A percentile compares a stretch with the other conserved stretches of the same genome.
Conservation (phyloP, 371 early-diverging fungal species). For the Nosema muscidifuracis region DNA sequence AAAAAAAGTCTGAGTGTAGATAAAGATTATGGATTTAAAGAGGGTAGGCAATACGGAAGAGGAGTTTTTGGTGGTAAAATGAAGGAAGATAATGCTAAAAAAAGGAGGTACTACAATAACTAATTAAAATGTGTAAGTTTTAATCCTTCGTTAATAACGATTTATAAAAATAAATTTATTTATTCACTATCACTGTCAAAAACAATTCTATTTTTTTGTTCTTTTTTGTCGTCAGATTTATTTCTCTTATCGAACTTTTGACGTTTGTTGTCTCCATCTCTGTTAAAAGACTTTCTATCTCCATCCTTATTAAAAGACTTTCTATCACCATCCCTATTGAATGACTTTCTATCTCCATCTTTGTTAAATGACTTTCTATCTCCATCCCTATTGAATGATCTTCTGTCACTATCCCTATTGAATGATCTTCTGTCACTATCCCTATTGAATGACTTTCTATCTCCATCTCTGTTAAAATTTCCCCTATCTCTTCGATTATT, state of each 20-base stretch:
- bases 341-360: background rate
- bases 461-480: background rate
- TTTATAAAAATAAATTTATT: background rate
- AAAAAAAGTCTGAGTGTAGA: constrained; percentile 53
- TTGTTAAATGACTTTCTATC: background rate
- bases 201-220: constrained; percentile 12
- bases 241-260: background rate
- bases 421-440: background rate
- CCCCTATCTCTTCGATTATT: constrained; percentile 4
- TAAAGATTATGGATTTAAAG: constrained; percentile 62
- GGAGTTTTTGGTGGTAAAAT: constrained; percentile 58
- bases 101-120: constrained; percentile 20
- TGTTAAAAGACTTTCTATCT: background rate
- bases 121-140: background rate
- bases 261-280: background rate
- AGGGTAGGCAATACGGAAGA: constrained; percentile 63
- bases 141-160: background rate
- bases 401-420: background rate
- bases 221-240: background rate
- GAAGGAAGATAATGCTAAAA: constrained; percentile 35
- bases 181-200: constrained; percentile 33
- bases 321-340: background rate
- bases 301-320: background rate
- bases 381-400: background rate
- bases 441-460: background rate